A percentile compares a stretch with the other conserved stretches of the same genome.
phyloP scores from a whole-genome alignment of 2,329 filamentous ascomycete genomes.

The Xylaria sp. region DNA sequence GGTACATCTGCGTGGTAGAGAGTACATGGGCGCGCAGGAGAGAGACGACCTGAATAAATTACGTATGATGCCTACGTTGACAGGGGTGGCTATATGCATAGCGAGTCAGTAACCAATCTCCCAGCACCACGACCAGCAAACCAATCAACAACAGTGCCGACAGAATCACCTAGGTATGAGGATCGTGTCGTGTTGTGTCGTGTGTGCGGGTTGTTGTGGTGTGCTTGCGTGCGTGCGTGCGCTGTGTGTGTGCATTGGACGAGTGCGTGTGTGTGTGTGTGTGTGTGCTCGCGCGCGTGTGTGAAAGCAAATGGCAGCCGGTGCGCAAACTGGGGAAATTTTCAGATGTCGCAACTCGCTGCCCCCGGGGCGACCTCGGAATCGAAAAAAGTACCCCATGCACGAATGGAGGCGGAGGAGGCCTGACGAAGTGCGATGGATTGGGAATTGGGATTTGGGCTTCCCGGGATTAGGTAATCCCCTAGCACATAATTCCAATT shows the following conservation, averaged over 20 bases:
- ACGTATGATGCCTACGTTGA: conserved; percentile 18
- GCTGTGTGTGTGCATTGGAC: background rate
- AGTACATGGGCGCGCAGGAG: background rate
- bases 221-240: conserved; percentile 1
- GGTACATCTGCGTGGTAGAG: background rate
- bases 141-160: conserved; percentile 13
- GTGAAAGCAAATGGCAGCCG: background rate
- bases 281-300: background rate
- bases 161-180: conserved; percentile 1
- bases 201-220: background rate
- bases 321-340: conserved; percentile 4
- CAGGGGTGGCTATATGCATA: conserved; percentile 18
- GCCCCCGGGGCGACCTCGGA: conserved; percentile 11
- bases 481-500: background rate
- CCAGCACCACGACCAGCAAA: conserved; percentile 18
- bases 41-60: conserved; percentile 16
- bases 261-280: background rate
- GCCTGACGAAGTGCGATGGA: too few relatives aligned
- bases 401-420: background rate
- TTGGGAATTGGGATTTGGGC: background rate
- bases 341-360: conserved; percentile 2
- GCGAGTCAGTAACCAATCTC: conserved; percentile 22
- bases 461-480: background rate
- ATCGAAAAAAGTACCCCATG: background rate
- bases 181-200: background rate